Evolutionary conservation across 2,329 filamentous ascomycete genomes (phyloP), one percentile per base, ranked within the genome.

Genomic region (Fusarium sambucinum): DNA sequence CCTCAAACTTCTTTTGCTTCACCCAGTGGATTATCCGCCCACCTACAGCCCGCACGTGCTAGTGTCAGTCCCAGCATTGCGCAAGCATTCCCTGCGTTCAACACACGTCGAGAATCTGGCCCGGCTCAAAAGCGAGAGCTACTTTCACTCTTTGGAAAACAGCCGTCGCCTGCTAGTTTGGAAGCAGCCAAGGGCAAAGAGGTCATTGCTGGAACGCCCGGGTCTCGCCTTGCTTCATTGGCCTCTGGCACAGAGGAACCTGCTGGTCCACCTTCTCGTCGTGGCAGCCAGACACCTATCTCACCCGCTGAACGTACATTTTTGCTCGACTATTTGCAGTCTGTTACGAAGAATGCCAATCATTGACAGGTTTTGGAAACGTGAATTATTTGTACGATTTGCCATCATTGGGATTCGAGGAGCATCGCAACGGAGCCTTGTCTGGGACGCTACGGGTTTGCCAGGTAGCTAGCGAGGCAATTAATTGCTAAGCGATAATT

Each of bases 231-330:
- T 40, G 79, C 80, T 5, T 84, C 84, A n/a, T 72, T 84, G 53
- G 79, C 80, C 13, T 82, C 83, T 53, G 78, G 77, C 12, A 74
- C 71, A 29, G 79, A 78, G 14, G 80, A 81, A 23, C 38, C 59
- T 50, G 64, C 30, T 25, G 53, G 57, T 42, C 59, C 71, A 3
- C 76, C 69, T 25, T 80, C 80, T 37, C 79, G 83, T 40, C 80
- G 84, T 13, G 82, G 81, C 19, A 86, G 83, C 64, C 81, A 85
- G 73, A 83, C 83, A 32, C 82, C 86, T 14, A 88, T 89, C 44
- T 91, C 90, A 6, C 87, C 91, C 0, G 90, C 88, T 1, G 90
- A 96, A 70, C 90, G 92, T 75, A 89, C 85, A 17, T 96, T 96
- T 73, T 80, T 96, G 75, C 82, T 96, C 52, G 90, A 87, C 12